These are phyloP conservation scores for Colletotrichum kahawae DNA, from an alignment of 2,329 filamentous ascomycete genomes.

Conservation along the genomic window DNA sequence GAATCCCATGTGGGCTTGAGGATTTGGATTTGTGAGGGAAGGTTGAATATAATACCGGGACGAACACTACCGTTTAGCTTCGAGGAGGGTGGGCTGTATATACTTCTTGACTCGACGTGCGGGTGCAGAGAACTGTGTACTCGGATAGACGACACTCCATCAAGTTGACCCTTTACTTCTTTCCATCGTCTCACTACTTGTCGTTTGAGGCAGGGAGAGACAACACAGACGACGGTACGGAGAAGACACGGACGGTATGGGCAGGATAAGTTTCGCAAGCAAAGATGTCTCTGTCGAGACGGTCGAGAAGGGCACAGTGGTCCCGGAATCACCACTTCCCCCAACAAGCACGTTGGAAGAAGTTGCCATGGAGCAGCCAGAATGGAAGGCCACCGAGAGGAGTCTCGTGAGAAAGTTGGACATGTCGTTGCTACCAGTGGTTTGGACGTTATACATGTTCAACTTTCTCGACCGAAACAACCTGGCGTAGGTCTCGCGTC, in stretches of 20 bases:
- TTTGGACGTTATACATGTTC: conserved; percentile 22
- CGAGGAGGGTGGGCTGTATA: not conserved
- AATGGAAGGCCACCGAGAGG: conserved; percentile 11
- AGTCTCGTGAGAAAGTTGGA: conserved; percentile 28
- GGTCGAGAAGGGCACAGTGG: not conserved
- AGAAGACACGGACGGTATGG: not conserved
- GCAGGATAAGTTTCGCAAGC: not conserved
- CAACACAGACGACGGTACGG: not conserved
- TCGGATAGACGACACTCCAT: not conserved
- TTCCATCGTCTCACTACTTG: not conserved
- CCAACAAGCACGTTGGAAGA: not conserved
- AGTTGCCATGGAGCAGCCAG: not conserved
- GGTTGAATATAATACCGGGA: not conserved
- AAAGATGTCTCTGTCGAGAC: not conserved
- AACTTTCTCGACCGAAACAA: conserved; percentile 22
- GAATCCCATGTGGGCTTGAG: not conserved
- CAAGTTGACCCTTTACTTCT: not conserved
- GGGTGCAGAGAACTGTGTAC: not conserved
- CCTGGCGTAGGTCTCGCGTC: conserved; percentile 17
- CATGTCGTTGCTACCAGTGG: conserved; percentile 26
- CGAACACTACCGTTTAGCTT: not conserved
- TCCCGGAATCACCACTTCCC: not conserved
- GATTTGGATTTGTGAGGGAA: not conserved
- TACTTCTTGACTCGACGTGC: not conserved
- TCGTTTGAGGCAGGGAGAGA: not conserved